Evolutionary conservation across 2,329 filamentous ascomycete species (phyloP).

Genomic region (Apiospora hydei): DNA sequence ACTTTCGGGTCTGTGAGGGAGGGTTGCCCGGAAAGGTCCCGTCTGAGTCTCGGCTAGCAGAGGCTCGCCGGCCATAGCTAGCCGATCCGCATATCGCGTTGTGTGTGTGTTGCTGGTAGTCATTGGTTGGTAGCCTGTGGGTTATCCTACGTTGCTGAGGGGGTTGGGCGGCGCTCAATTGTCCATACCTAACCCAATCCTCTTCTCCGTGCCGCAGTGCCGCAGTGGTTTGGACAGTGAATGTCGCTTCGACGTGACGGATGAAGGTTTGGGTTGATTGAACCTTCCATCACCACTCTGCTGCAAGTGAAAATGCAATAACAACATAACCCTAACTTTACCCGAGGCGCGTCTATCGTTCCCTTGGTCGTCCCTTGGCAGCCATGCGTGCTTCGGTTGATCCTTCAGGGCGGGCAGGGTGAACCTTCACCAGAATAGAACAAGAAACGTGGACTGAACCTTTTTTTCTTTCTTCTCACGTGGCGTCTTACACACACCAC

Average conservation of each 20-base stretch:
- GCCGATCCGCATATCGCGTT: background rate
- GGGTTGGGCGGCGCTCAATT: background rate
- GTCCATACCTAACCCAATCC: too few species aligned
- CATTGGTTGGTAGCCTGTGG: background rate
- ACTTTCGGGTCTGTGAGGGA: background rate
- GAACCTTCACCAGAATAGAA: background rate
- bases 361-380: background rate
- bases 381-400: background rate
- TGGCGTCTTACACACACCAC: slow-evolving; percentile 2
- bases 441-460: slow-evolving; percentile 17
- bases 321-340: background rate
- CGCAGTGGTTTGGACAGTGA: background rate
- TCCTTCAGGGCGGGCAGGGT: slow-evolving; percentile 2
- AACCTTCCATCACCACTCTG: background rate
- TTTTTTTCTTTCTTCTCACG: background rate
- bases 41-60: background rate
- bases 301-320: background rate
- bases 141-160: background rate
- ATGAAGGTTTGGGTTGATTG: background rate
- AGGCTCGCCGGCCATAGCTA: background rate
- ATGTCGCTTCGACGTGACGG: background rate
- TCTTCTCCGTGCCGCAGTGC: too few species aligned
- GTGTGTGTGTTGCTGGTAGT: background rate
- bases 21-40: background rate
- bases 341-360: background rate